A percentile compares a stretch with the other conserved stretches of the same genome.
Conservation (phyloP, 768 basidiomycete species). For the Mycena maculata region DNA sequence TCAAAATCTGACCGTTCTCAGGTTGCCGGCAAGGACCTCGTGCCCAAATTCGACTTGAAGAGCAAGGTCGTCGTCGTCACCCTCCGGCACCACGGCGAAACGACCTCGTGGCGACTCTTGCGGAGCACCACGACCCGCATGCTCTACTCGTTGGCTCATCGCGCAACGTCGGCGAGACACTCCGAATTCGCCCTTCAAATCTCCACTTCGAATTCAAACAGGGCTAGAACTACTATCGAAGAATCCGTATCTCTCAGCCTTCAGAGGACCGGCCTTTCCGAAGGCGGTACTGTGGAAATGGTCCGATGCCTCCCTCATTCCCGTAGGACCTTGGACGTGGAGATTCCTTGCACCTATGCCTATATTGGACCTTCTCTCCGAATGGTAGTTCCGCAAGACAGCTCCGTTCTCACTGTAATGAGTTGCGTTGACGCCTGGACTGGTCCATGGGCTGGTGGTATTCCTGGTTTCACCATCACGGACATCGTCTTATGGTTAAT, state of each 20-base stretch:
- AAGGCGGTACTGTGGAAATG: slow-evolving; percentile 35
- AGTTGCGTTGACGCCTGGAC: slow-evolving; percentile 25
- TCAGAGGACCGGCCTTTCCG: slow-evolving; percentile 19
- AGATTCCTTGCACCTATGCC: slow-evolving; percentile 11
- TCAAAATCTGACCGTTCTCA: neutral
- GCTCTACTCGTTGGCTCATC: slow-evolving; percentile 40
- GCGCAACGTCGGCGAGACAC: slow-evolving; percentile 36
- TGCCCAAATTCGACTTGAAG: slow-evolving; percentile 3
- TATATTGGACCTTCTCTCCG: slow-evolving; percentile 2
- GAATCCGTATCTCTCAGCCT: slow-evolving; percentile 28
- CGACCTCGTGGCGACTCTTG: slow-evolving; percentile 33
- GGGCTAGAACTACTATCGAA: slow-evolving; percentile 20
- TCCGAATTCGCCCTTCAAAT: slow-evolving; percentile 31
- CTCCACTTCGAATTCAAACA: slow-evolving; percentile 8
- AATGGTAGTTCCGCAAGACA: slow-evolving; percentile 34
- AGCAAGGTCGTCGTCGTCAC: slow-evolving; percentile 6
- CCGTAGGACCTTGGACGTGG: slow-evolving; percentile 26
- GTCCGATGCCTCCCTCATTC: slow-evolving; percentile 19
- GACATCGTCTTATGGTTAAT: slow-evolving; percentile 36
- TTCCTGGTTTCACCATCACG: slow-evolving; percentile 21
- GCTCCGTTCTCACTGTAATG: slow-evolving; percentile 34
- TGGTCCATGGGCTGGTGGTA: neutral
- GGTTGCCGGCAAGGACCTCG: slow-evolving; percentile 29
- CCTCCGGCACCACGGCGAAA: slow-evolving; percentile 23
- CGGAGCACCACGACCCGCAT: slow-evolving; percentile 31